Percentiles rank a stretch among this genome's conserved stretches.
Conservation (phyloP, 2,329 filamentous ascomycete genomes). For the Aspergillus melleus region DNA sequence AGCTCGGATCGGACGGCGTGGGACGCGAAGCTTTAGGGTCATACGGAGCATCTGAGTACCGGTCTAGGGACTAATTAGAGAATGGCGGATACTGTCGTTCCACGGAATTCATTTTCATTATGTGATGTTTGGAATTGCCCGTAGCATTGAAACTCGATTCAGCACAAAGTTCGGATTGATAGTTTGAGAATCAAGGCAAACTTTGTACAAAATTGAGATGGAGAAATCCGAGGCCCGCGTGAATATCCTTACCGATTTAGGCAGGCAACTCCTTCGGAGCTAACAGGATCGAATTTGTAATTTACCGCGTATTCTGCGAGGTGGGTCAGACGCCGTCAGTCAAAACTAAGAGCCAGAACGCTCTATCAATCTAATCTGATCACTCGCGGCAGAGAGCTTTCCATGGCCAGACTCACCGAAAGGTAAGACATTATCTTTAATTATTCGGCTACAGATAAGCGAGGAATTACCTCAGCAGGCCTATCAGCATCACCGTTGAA, state of each 20-base stretch:
- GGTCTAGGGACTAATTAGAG: neutral
- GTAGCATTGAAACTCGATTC: neutral
- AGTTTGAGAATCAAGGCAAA: too few species aligned
- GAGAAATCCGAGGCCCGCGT: too few species aligned
- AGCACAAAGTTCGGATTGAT: too few species aligned
- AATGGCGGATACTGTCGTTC: neutral
- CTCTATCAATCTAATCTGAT: slow-evolving; percentile 22
- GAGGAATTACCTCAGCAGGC: too few species aligned
- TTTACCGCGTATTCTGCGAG: neutral
- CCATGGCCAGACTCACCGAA: too few species aligned
- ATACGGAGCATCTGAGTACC: neutral
- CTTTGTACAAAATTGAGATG: too few species aligned
- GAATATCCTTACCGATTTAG: neutral
- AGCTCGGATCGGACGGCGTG: slow-evolving; percentile 48
- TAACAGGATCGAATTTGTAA: neutral
- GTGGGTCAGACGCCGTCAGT: neutral
- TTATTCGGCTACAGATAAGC: too few species aligned
- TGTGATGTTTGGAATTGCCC: neutral
- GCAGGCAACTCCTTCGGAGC: neutral
- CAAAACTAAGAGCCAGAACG: neutral
- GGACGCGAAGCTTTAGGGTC: slow-evolving; percentile 46
- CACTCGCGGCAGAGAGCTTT: neutral
- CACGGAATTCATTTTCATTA: neutral
- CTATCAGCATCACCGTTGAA: too few species aligned
- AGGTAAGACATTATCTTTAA: too few species aligned